These are phyloP conservation scores for Penicillium atrosanguineum DNA, from an alignment of 495 filamentous ascomycete genomes.

Conservation along the genomic window DNA sequence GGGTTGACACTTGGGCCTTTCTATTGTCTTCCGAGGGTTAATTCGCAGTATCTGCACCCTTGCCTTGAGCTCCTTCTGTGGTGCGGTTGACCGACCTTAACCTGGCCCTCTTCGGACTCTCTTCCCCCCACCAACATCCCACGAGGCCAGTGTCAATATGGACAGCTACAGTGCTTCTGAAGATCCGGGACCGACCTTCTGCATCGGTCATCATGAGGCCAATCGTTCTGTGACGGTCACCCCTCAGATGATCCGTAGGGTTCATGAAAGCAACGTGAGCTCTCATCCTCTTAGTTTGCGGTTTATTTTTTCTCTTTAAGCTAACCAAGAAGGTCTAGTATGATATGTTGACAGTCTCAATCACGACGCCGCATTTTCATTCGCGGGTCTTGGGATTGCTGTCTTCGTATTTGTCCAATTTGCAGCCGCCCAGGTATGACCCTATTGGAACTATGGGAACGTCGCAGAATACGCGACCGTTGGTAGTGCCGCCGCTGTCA, in stretches of 20 bases:
- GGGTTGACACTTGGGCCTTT: conserved; percentile 1
- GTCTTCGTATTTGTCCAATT: conserved; percentile 52
- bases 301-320: background rate
- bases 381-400: conserved; percentile 65
- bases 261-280: conserved; percentile 58
- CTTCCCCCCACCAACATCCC: conserved; percentile 7
- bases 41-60: background rate
- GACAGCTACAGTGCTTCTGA: conserved; percentile 46
- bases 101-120: conserved; percentile 6
- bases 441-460: conserved; percentile 34
- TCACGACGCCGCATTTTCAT: conserved; percentile 83
- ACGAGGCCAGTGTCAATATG: conserved; percentile 31
- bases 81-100: background rate
- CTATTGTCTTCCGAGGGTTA: background rate
- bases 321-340: conserved; percentile 57
- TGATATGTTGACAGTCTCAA: conserved; percentile 85
- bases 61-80: background rate
- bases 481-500: conserved; percentile 67
- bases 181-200: conserved; percentile 63
- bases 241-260: conserved; percentile 59
- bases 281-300: background rate
- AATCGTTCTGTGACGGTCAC: conserved; percentile 60
- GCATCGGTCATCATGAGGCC: conserved; percentile 81
- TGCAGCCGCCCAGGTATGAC: conserved; percentile 30
- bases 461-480: conserved; percentile 40